Conservation (phyloP, 371 early-diverging fungal species). For the Blakeslea trispora region DNA sequence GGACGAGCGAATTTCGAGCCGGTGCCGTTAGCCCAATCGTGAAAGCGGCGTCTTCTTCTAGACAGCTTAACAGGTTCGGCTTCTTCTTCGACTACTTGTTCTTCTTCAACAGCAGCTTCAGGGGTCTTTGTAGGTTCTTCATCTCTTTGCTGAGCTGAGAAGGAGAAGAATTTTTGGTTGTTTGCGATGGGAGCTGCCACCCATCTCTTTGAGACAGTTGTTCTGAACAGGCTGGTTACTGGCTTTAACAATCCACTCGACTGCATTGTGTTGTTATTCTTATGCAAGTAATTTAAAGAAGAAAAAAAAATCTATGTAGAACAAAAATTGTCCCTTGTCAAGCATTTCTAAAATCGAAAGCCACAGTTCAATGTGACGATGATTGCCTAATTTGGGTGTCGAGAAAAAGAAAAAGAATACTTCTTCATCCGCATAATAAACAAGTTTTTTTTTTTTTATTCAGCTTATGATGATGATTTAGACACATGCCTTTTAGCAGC, state of each 20-base stretch:
- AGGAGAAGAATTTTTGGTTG: slow-evolving; percentile 25
- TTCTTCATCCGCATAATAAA: no score
- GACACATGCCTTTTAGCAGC: slow-evolving; percentile 25
- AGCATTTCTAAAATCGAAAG: slow-evolving; percentile 3
- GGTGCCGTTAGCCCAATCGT: slow-evolving; percentile 43
- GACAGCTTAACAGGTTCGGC: slow-evolving; percentile 45
- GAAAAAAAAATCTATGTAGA: slow-evolving; percentile 7
- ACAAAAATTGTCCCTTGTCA: slow-evolving; percentile 22
- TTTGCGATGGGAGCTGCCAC: neutral
- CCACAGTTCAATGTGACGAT: slow-evolving; percentile 10
- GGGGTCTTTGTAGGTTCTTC: slow-evolving; percentile 32
- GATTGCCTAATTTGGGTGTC: neutral
- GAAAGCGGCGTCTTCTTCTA: slow-evolving; percentile 45
- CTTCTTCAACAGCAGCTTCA: slow-evolving; percentile 11
- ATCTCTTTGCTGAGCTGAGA: slow-evolving; percentile 10
- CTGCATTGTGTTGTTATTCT: slow-evolving; percentile 9
- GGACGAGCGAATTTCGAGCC: slow-evolving; percentile 41
- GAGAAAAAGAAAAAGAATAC: no score
- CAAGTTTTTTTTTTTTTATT: no score
- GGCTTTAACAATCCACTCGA: slow-evolving; percentile 17
- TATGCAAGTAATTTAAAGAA: neutral
- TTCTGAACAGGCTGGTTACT: slow-evolving; percentile 14
- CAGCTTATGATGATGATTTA: neutral
- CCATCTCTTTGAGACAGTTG: neutral
- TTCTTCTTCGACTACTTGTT: slow-evolving; percentile 20